These are phyloP conservation scores for Saccharomycopsis sp. DNA, from an alignment of 805 yeast species.

Conservation along the genomic window DNA sequence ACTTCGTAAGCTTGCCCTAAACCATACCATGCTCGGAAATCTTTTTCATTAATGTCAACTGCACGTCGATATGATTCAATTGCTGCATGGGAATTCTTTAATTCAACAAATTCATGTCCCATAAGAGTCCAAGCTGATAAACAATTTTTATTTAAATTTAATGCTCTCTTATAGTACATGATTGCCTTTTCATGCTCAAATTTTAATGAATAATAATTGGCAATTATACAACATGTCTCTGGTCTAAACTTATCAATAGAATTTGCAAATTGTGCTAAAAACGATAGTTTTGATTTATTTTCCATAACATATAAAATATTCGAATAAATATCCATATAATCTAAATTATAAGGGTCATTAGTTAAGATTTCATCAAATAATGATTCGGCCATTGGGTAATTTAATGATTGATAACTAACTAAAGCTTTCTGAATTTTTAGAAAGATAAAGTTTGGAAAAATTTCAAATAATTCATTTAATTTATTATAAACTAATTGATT, in stretches of 20 bases:
- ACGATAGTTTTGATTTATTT: constrained; percentile 75
- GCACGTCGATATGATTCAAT: constrained; percentile 93
- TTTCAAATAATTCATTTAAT: constrained; percentile 39
- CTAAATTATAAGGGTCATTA: constrained; percentile 78
- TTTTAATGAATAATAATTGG: constrained; percentile 85
- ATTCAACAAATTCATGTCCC: constrained; percentile 98
- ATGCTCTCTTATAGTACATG: constrained; percentile 84
- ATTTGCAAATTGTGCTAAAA: constrained; percentile 77
- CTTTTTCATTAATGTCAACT: constrained; percentile 80
- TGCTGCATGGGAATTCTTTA: constrained; percentile 95
- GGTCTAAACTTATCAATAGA: constrained; percentile 82
- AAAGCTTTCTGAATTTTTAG: constrained; percentile 78
- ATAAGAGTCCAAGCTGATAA: constrained; percentile 93
- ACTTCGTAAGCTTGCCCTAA: constrained; percentile 98
- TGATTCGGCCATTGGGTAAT: constrained; percentile 71
- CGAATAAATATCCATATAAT: constrained; percentile 90
- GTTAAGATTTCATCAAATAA: constrained; percentile 69
- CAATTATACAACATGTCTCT: constrained; percentile 90
- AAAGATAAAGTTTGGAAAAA: constrained; percentile 70
- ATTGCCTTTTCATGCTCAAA: constrained; percentile 95
- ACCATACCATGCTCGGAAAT: constrained; percentile 97
- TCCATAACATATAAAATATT: constrained; percentile 93
- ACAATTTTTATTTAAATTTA: constrained; percentile 71
- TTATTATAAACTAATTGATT: constrained; percentile 45
- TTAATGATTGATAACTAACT: constrained; percentile 75